These are phyloP conservation scores for Trebouxia sp. DNA, from an alignment of 139 green algal genomes.

Conservation along the genomic window DNA sequence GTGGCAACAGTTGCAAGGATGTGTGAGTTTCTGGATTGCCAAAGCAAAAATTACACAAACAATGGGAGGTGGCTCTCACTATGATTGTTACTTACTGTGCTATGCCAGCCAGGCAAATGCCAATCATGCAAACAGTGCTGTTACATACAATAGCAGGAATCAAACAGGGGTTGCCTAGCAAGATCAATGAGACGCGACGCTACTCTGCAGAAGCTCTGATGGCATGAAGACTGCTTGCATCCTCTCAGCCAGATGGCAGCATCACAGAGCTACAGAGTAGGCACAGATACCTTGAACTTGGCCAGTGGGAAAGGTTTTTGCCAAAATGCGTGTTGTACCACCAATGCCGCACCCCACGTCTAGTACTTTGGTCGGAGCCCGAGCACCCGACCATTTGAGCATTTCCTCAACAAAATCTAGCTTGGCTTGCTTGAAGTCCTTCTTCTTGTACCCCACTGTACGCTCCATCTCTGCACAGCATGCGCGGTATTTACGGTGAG, in stretches of 20 bases:
- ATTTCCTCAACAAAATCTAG: conserved; percentile 92
- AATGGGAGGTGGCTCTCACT: too few species aligned
- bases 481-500: too few species aligned
- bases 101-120: too few species aligned
- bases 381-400: conserved; percentile 58
- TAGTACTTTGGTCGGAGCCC: conserved; percentile 66
- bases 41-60: too few species aligned
- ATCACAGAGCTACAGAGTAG: background rate
- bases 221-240: conserved; percentile 83
- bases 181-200: too few species aligned
- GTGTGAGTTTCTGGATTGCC: too few species aligned
- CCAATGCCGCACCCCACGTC: conserved; percentile 96
- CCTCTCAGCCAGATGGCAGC: conserved; percentile 46
- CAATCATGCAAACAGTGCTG: too few species aligned
- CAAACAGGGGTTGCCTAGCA: too few species aligned
- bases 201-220: too few species aligned
- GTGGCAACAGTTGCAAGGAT: too few species aligned
- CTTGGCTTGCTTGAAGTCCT: conserved; percentile 95
- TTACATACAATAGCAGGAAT: too few species aligned
- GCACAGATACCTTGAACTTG: conserved; percentile 63
- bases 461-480: conserved; percentile 54
- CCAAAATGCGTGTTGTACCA: conserved; percentile 84
- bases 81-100: too few species aligned
- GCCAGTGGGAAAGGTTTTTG: conserved; percentile 71
- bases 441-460: conserved; percentile 74